Percentiles rank a stretch among this genome's conserved stretches.
phyloP scores from a whole-genome alignment of 2,329 filamentous ascomycete genomes.

The Diaporthe sp. region DNA sequence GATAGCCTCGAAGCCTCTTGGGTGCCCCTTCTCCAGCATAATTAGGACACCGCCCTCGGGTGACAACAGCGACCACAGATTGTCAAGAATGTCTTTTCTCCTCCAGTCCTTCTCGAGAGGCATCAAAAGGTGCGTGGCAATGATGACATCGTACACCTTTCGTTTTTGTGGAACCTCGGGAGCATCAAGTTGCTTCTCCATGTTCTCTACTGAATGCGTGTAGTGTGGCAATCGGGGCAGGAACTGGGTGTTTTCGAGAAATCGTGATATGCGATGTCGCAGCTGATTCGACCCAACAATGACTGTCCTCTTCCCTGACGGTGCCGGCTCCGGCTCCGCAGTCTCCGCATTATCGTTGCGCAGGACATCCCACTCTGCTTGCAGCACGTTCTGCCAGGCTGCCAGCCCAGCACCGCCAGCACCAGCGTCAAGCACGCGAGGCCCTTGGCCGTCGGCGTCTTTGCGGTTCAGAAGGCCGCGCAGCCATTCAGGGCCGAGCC shows the following conservation, averaged over 20 bases:
- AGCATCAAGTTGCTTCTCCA: conserved; percentile 72
- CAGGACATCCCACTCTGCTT: conserved; percentile 85
- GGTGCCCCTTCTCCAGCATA: conserved; percentile 90
- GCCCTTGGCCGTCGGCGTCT: conserved; percentile 61
- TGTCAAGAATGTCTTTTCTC: conserved; percentile 85
- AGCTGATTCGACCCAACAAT: conserved; percentile 82
- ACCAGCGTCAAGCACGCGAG: conserved; percentile 81
- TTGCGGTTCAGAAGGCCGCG: conserved; percentile 71
- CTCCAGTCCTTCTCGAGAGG: conserved; percentile 81
- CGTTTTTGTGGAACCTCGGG: conserved; percentile 68
- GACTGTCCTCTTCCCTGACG: conserved; percentile 83
- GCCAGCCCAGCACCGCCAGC: conserved; percentile 80
- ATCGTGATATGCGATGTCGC: conserved; percentile 79
- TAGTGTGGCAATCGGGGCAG: conserved; percentile 93
- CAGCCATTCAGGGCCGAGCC: conserved; percentile 80
- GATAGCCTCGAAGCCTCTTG: conserved; percentile 92
- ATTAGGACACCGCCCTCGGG: conserved; percentile 89
- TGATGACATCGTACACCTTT: conserved; percentile 90
- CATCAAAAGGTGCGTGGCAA: conserved; percentile 88
- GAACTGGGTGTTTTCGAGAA: conserved; percentile 92
- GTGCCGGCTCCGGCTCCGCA: conserved; percentile 54
- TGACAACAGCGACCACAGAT: conserved; percentile 89
- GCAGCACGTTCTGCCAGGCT: conserved; percentile 83
- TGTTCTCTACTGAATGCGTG: conserved; percentile 73
- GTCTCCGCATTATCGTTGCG: conserved; percentile 61